Evolutionary conservation across 139 green algal genomes (phyloP), one percentile per base, ranked within the genome.

Genomic region (Bryopsis sp.): DNA sequence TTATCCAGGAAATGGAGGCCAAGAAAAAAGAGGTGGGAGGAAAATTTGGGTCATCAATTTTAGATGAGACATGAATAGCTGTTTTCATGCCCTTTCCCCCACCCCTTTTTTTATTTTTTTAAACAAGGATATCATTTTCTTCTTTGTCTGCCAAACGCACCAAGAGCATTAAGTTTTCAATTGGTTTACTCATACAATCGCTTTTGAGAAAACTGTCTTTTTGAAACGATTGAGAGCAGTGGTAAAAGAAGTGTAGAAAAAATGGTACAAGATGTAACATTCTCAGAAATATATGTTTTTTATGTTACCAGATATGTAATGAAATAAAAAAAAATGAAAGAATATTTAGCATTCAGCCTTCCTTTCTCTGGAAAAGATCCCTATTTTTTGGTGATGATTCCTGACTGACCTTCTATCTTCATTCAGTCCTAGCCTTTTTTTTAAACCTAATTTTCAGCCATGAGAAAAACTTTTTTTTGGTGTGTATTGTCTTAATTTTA

Each of bases 21-120:
- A 54, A 54, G 43, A 54, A 54, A 54, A 54, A 54, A 19, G 43
- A 54, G 43, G 43, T 54, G 43, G 43, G 43, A 11, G 11, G 43
- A 11, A 54, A 19, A 19, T 19, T 54, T n/a, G n/a, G n/a, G n/a
- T n/a, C n/a, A n/a, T n/a, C n/a, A n/a, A n/a, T n/a, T n/a, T n/a
- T n/a, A n/a, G n/a, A n/a, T n/a, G n/a, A n/a, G n/a, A n/a, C n/a
- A n/a, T n/a, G n/a, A 54, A 26, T 54, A 19, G 43, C 43, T 54
- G 43, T 11, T 54, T 54, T 11, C 19, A 11, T 54, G 43, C 19
- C 43, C 43, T 11, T 54, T 54, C n/a, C n/a, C n/a, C n/a, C n/a
- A n/a, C 15, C 11, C 43, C 43, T 54, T 54, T 54, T 11, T 11
- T 11, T 11, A 54, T 11, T 54, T 54, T 11, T 54, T 54, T 26